phyloP scores from a whole-genome alignment of 768 basidiomycete species.

The Termitomyces bulborhizus region DNA sequence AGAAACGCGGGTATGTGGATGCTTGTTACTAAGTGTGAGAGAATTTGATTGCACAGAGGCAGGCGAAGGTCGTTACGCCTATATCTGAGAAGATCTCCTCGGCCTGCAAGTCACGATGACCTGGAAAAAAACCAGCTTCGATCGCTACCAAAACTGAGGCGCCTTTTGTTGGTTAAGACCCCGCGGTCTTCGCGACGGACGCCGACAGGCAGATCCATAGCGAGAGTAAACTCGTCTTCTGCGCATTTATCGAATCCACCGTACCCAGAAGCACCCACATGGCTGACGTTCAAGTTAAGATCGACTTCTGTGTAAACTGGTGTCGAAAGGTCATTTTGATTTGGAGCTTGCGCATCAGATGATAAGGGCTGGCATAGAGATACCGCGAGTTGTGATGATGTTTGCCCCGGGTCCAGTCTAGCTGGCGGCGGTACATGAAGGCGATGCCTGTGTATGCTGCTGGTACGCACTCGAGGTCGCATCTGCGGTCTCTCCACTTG shows the following conservation, averaged over 20 bases:
- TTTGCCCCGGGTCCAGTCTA: not conserved
- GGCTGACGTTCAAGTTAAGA: conserved; percentile 14
- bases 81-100: conserved; percentile 2
- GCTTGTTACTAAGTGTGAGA: not conserved
- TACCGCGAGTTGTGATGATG: conserved; percentile 5
- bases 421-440: conserved; percentile 13
- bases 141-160: conserved; percentile 4
- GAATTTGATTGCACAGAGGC: not conserved
- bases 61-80: not conserved
- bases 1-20: not conserved
- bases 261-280: conserved; percentile 13
- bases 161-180: conserved; percentile 5
- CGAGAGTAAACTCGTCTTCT: conserved; percentile 38
- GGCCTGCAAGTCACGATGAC: conserved; percentile 2
- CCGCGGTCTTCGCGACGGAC: conserved; percentile 10
- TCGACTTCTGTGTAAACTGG: conserved; percentile 17
- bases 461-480: conserved; percentile 26
- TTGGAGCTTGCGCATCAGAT: not conserved
- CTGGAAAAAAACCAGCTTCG: conserved; percentile 9
- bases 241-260: conserved; percentile 15
- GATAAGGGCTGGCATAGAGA: conserved; percentile 18
- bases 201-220: conserved; percentile 33
- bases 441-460: conserved; percentile 26
- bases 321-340: conserved; percentile 9
- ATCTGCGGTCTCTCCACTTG: conserved; percentile 22